Base-by-base conservation (phyloP, 2,329 filamentous ascomycete species). In the Colletotrichum paranaense region DNA sequence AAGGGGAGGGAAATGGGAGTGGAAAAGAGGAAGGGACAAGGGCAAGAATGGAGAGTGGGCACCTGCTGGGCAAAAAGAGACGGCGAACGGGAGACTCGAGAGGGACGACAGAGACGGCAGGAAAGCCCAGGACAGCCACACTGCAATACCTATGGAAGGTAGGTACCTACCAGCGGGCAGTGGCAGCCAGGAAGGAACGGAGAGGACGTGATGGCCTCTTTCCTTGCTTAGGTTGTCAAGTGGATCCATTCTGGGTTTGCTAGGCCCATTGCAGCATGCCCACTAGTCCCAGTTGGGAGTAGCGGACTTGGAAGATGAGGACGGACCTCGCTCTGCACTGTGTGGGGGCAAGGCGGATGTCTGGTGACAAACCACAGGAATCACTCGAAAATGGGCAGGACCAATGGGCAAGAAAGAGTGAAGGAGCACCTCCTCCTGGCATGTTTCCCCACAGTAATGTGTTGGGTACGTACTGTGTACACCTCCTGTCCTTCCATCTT, bases 31-130 rank as follows among this genome's bases (percentile, higher is more conserved):
- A 28, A 26, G 24, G 63, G 65, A 59, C 52, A 59, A 59, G 42
- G 58, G 46, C 59, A 65, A 49, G 56, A 32, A 65, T 24, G 70
- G 42, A 35, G 38, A 42, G 46, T 19, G 35, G 52, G 52, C 57
- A 30, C 28, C 26, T 22, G 26, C 38, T n/a, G 46, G 69, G 60
- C 26, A 63, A 65, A 63, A 65, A 69, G 42, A 26, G 67, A 66
- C 66, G 58, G 58, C 53, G 42, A 28, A 42, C 30, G 49, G 32
- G 12, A 16, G 28, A 28, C 26, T 19, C n/a, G 28, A n/a, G 57
- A n/a, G 42, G n/a, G 30, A 52, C 14, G 52, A 28, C 22, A 30
- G 38, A 38, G 46, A 32, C 62, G 38, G 38, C 5, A 49, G 22
- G 52, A 57, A 16, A 26, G 30, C 8, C 30, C 30, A 30, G 14